Percentiles rank a stretch among this genome's conserved stretches.
Conservation (phyloP, 306 rosid genomes). For the Quercus variabilis region DNA sequence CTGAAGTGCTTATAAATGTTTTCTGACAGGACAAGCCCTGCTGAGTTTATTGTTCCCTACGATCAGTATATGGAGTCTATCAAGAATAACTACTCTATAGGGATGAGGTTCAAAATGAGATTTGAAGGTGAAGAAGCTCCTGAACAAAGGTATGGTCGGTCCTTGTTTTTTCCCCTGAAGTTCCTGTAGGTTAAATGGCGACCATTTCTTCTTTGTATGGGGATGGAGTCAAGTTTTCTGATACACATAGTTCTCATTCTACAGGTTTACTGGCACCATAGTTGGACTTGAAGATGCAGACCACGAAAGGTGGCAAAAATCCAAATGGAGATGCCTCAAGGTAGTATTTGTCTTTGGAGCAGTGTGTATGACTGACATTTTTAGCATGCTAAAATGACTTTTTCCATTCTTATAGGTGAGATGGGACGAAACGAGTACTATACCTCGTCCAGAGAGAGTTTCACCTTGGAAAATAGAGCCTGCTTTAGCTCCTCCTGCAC, state of each 20-base stretch:
- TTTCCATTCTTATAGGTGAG: conserved; percentile 62
- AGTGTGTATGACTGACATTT: neutral
- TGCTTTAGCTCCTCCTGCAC: conserved; percentile 82
- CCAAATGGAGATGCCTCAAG: conserved; percentile 97
- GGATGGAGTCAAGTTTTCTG: neutral
- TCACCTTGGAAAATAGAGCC: conserved; percentile 98
- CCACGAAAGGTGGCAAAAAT: conserved; percentile 65
- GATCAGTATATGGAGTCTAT: conserved; percentile 84
- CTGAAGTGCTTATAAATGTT: conserved; percentile 4
- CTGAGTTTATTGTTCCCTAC: conserved; percentile 88
- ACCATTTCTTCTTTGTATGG: neutral
- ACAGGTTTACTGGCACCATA: conserved; percentile 87
- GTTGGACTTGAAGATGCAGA: conserved; percentile 86
- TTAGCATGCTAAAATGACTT: conserved; percentile 3
- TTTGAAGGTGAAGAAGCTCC: conserved; percentile 99
- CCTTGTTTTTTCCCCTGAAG: neutral
- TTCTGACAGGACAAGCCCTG: conserved; percentile 78
- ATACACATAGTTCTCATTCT: neutral
- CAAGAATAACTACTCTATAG: conserved; percentile 67
- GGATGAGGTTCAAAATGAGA: conserved; percentile 93
- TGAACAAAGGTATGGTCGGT: conserved; percentile 72
- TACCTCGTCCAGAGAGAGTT: conserved; percentile 93
- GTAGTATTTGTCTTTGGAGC: conserved; percentile 32
- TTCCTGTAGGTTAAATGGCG: neutral
- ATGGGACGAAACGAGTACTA: conserved; percentile 92